Evolutionary conservation across 1,284 basidiomycete species (phyloP), one percentile per base, ranked within the genome.

Genomic region (Cerrena zonata): DNA sequence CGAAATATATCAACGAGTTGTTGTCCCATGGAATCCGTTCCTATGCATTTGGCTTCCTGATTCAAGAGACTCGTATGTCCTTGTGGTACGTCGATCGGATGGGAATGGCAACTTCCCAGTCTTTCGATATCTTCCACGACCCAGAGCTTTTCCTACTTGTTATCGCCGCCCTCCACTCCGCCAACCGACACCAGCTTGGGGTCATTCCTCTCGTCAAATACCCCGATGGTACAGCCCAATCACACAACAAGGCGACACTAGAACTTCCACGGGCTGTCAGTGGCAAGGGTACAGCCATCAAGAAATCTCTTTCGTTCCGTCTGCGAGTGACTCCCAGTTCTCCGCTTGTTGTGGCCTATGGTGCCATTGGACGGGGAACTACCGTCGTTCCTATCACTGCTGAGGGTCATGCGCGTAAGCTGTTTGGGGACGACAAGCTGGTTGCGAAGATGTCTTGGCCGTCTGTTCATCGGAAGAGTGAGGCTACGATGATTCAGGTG

Each of bases 61-160:
- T 47, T 12, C 25, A 37, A 11, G 40, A 49, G 15, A 21, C 11
- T 13, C 12, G 24, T 15, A 50, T 45, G 15, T 18, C 44, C 4
- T 30, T 45, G 2, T 50, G 30, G 43, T 50, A 45, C 34, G 26
- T 39, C 3, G 42, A 50, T 19, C 34, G 43, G 15, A 47, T 54
- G 30, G 57, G 59, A 24, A 50, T 54, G 4, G 46, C 60, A 26
- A 53, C 50, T 4, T 52, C 54, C 4, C 27, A 23, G 2, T 18
- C 44, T 3, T 65, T 64, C 46, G 38, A 61, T 39, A 56, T 62
- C 23, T 22, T 51, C 7, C 22, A 52, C 12, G 39, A 56, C 2
- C 52, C 55, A 10, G 40, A 43, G 2, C 41, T 49, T 11, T 52
- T 65, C 13, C 58, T 58, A 7, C 53, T 63, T 11, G 46, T 30